phyloP scores from a whole-genome alignment of 2,329 filamentous ascomycete species.

The Clonostachys rhizophaga region DNA sequence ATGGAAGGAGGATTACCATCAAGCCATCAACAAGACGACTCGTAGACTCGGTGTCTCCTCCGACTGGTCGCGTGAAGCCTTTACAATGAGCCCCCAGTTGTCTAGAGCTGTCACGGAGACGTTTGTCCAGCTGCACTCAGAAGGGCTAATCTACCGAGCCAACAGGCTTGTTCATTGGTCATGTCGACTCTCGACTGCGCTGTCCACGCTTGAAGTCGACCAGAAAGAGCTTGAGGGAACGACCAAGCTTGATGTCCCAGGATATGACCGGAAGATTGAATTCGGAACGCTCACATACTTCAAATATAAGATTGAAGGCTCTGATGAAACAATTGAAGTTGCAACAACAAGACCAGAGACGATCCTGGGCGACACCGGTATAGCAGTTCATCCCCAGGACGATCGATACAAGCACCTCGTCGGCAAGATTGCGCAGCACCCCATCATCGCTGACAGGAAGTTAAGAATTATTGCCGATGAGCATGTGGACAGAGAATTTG shows the following conservation, averaged over 20 bases:
- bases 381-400: slow-evolving; percentile 88
- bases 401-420: slow-evolving; percentile 82
- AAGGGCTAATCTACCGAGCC: slow-evolving; percentile 88
- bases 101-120: slow-evolving; percentile 82
- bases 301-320: slow-evolving; percentile 82
- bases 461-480: slow-evolving; percentile 83
- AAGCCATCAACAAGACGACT: slow-evolving; percentile 81
- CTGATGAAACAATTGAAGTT: slow-evolving; percentile 79
- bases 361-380: slow-evolving; percentile 90
- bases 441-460: slow-evolving; percentile 73
- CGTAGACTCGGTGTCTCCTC: slow-evolving; percentile 84
- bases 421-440: slow-evolving; percentile 81
- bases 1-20: slow-evolving; percentile 94
- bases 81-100: slow-evolving; percentile 88
- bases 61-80: slow-evolving; percentile 91
- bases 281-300: slow-evolving; percentile 91
- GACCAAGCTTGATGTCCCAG: slow-evolving; percentile 87
- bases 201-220: slow-evolving; percentile 87
- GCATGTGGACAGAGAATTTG: slow-evolving; percentile 89
- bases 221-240: slow-evolving; percentile 86
- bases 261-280: slow-evolving; percentile 93
- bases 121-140: slow-evolving; percentile 85
- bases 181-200: slow-evolving; percentile 79
- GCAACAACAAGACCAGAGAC: slow-evolving; percentile 93
- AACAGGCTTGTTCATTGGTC: slow-evolving; percentile 97